These are phyloP conservation scores for Fraxinus albicans DNA, from an alignment of 305 asterid genomes.

Conservation along the genomic window DNA sequence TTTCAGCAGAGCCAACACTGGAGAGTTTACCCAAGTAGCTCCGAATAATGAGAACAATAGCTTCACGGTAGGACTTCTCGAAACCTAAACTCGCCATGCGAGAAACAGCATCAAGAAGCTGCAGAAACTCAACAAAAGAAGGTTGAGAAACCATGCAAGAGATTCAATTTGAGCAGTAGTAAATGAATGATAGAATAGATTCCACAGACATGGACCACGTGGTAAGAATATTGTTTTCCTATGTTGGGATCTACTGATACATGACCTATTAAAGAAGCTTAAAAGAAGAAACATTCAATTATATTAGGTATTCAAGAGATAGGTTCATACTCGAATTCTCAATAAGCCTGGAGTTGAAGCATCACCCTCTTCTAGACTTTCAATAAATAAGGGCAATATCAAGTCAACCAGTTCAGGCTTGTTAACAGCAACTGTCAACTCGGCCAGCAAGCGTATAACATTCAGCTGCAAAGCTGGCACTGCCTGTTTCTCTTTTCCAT, in stretches of 20 bases:
- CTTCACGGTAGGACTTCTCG: conserved; percentile 98
- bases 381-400: conserved; percentile 90
- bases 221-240: not conserved
- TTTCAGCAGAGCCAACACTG: conserved; percentile 81
- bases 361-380: conserved; percentile 98
- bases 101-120: conserved; percentile 99
- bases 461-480: conserved; percentile 84
- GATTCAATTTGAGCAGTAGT: conserved; percentile 20
- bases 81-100: conserved; percentile 99
- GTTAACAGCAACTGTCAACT: conserved; percentile 67
- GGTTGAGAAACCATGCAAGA: conserved; percentile 47
- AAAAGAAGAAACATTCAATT: conserved; percentile 21
- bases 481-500: conserved; percentile 71
- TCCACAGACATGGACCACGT: not conserved
- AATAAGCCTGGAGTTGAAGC: conserved; percentile 87
- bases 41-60: conserved; percentile 85
- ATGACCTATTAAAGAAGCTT: conserved; percentile 17
- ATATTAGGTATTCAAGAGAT: conserved; percentile 24
- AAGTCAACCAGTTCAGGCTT: conserved; percentile 94
- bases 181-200: not conserved
- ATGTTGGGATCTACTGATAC: conserved; percentile 13
- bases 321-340: conserved; percentile 78
- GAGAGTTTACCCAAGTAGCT: conserved; percentile 93
- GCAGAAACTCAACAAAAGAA: conserved; percentile 72
- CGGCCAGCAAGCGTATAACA: conserved; percentile 83